A percentile compares a stretch with the other conserved stretches of the same genome.
These are phyloP conservation scores for Plectosphaerella cucumerina DNA, from an alignment of 2,329 filamentous ascomycete species.

Conservation along the genomic window DNA sequence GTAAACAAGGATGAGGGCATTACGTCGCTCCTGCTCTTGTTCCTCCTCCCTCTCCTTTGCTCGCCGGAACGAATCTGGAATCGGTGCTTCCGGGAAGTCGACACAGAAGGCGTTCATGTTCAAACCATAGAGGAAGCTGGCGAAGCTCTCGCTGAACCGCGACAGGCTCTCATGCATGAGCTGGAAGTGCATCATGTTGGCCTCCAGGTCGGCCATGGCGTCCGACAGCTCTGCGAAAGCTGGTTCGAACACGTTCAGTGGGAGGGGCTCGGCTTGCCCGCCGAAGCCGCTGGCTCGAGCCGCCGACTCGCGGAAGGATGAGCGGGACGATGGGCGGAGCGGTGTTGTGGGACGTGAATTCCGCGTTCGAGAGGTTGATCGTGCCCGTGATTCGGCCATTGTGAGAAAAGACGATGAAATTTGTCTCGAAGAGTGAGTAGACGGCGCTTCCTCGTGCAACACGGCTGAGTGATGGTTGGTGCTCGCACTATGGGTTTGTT, in stretches of 20 bases:
- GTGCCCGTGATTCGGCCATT: constrained; percentile 11
- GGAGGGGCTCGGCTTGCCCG: constrained; percentile 49
- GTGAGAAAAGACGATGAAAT: neutral
- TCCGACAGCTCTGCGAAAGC: constrained; percentile 92
- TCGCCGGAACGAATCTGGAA: constrained; percentile 75
- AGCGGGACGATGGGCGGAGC: constrained; percentile 82
- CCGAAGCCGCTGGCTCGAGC: constrained; percentile 45
- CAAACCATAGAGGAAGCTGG: constrained; percentile 88
- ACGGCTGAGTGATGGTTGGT: no score
- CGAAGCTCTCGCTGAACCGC: constrained; percentile 93
- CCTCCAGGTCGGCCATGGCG: constrained; percentile 90
- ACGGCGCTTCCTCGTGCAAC: no score
- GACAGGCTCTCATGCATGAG: constrained; percentile 93
- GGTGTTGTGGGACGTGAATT: constrained; percentile 85
- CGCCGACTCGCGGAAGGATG: constrained; percentile 77
- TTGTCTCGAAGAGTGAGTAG: neutral
- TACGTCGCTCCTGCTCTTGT: constrained; percentile 18
- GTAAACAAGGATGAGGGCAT: no score
- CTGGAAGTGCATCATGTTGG: constrained; percentile 96
- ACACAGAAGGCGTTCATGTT: constrained; percentile 99
- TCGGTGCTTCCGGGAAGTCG: constrained; percentile 91
- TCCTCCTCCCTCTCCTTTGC: constrained; percentile 53
- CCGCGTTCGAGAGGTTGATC: constrained; percentile 57
- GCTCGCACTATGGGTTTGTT: no score
- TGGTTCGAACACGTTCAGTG: constrained; percentile 79